Evolutionary conservation across 2,329 filamentous ascomycete genomes (phyloP).

Genomic region (Exophiala xenobiotica): DNA sequence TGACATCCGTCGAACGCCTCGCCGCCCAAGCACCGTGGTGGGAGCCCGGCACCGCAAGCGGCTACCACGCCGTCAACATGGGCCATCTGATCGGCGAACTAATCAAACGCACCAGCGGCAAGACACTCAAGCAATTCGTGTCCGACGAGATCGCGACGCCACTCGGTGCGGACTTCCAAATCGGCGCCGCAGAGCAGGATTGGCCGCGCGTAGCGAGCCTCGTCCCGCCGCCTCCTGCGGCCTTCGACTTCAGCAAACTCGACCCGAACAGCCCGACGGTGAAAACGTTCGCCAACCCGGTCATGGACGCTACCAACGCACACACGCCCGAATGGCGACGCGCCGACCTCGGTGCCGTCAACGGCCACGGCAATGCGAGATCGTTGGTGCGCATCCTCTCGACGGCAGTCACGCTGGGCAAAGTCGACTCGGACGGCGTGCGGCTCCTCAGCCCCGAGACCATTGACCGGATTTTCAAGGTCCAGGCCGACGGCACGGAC

Average conservation of each 20-base stretch:
- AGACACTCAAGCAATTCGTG: constrained; percentile 46
- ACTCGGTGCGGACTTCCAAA: constrained; percentile 47
- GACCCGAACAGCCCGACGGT: constrained; percentile 32
- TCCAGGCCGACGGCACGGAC: constrained; percentile 46
- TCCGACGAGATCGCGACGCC: constrained; percentile 45
- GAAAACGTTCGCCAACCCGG: constrained; percentile 36
- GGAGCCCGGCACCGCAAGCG: constrained; percentile 44
- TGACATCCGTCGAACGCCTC: constrained; percentile 36
- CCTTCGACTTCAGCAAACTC: constrained; percentile 24
- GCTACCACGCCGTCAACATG: constrained; percentile 44
- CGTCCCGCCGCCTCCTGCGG: constrained; percentile 27
- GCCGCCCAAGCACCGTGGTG: constrained; percentile 46
- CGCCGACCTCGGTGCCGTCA: constrained; percentile 44
- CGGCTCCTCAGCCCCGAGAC: constrained; percentile 44
- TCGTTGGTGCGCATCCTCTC: constrained; percentile 45
- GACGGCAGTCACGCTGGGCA: constrained; percentile 37
- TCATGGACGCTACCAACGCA: constrained; percentile 26
- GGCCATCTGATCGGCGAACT: constrained; percentile 48
- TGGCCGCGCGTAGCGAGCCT: constrained; percentile 43
- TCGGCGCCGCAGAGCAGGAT: constrained; percentile 46
- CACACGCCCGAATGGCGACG: constrained; percentile 38
- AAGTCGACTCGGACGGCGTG: constrained; percentile 36
- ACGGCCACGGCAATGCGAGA: constrained; percentile 50
- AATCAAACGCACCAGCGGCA: constrained; percentile 43
- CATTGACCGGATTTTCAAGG: constrained; percentile 46